Percentiles rank a stretch among this genome's conserved stretches.
phyloP scores from a whole-genome alignment of 2,329 filamentous ascomycete genomes.

The Aureobasidium sp. region DNA sequence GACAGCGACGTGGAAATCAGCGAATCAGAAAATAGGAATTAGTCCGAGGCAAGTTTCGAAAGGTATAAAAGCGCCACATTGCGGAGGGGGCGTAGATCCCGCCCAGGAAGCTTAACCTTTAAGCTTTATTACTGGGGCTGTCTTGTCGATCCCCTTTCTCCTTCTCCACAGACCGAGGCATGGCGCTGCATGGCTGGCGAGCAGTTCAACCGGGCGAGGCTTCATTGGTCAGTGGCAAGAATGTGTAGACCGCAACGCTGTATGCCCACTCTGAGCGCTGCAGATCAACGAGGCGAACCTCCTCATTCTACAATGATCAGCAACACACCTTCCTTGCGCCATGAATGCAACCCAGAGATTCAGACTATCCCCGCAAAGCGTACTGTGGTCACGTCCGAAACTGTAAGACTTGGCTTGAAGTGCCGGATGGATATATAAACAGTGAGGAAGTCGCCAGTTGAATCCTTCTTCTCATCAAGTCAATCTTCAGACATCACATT shows the following conservation, averaged over 20 bases:
- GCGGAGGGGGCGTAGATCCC: slow-evolving; percentile 1
- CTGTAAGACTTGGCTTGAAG: background rate
- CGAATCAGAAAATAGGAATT: background rate
- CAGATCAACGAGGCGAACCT: background rate
- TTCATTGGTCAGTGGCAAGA: background rate
- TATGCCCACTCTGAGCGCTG: background rate
- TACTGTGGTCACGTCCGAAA: background rate
- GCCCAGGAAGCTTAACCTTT: slow-evolving; percentile 3
- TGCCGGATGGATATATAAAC: background rate
- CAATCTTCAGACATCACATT: background rate
- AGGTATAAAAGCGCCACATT: slow-evolving; percentile 6
- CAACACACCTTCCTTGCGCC: background rate
- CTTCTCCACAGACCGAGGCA: slow-evolving; percentile 9
- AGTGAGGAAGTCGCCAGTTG: background rate
- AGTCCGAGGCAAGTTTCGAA: background rate
- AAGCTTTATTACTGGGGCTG: background rate
- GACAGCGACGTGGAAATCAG: background rate
- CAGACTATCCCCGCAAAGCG: background rate
- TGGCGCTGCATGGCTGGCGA: background rate
- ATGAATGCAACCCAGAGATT: background rate
- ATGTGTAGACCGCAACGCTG: background rate
- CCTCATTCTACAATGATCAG: slow-evolving; percentile 1
- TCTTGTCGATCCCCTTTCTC: background rate
- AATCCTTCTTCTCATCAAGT: background rate
- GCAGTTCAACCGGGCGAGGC: background rate